phyloP scores from a whole-genome alignment of 768 basidiomycete genomes.

The Suillus brevipes region DNA sequence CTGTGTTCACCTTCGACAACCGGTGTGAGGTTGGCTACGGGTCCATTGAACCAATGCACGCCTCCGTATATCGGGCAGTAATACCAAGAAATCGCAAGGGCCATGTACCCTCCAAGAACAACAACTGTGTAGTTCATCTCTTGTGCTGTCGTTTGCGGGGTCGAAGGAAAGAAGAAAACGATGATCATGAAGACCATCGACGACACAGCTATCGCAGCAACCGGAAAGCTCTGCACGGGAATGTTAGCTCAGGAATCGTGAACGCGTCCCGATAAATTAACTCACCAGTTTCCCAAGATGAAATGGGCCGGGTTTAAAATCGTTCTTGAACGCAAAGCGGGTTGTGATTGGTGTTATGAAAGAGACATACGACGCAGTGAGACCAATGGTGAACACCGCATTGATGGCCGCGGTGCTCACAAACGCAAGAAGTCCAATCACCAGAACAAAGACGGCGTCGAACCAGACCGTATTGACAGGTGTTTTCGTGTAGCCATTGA shows the following conservation, averaged over 20 bases:
- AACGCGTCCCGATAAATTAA: background rate
- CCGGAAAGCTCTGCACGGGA: background rate
- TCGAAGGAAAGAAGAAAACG: background rate
- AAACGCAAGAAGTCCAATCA: background rate
- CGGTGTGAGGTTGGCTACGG: background rate
- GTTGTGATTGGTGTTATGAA: background rate
- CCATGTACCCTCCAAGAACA: background rate
- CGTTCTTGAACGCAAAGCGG: background rate
- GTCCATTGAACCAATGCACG: conserved; percentile 1
- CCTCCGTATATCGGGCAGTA: background rate
- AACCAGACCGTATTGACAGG: background rate
- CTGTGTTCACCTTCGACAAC: background rate
- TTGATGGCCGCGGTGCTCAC: conserved; percentile 1
- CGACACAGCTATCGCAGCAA: background rate
- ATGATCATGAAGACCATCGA: conserved; percentile 3
- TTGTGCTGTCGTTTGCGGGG: background rate
- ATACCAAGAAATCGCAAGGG: background rate
- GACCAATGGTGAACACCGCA: background rate
- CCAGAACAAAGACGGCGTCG: background rate
- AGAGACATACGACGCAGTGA: background rate
- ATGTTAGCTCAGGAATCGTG: background rate
- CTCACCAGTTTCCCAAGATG: background rate
- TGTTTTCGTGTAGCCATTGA: background rate
- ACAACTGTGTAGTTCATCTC: conserved; percentile 1
- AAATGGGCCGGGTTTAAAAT: conserved; percentile 1